Base-by-base conservation (phyloP, 129 eudicot species). In the Artemisia argyi region DNA sequence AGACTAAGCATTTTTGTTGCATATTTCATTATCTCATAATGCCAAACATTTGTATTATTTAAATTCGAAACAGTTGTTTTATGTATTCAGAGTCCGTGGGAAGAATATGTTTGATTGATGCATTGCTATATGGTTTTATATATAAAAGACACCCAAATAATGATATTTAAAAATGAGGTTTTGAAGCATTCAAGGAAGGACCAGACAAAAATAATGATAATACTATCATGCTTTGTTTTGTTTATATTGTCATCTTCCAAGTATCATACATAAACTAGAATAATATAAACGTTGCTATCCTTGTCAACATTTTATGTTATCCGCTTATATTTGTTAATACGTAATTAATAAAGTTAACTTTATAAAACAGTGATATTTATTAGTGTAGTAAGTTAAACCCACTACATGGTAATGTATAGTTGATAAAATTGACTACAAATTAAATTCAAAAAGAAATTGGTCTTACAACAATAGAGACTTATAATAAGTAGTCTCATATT, bases 111-210 rank as follows among this genome's bases (percentile, higher is more conserved):
- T 53, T 22, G 64, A 20, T 53, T 57, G 62, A 16, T 16, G 26
- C 20, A 53, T 54, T 69, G 15, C 46, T 12, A 51, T 51, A 20
- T 56, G 20, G 19, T 9, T 56, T 19, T 6, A 35, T 28, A 28
- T 28, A 28, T 20, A 20, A 28, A 28, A 28, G 30, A 28, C 30
- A 28, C 30, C 30, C 30, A 28, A 28, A 28, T 28, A 28, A 5
- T 35, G 42, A 5, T 35, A 35, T 35, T 28, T 28, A 35, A 35
- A 35, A 1, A 35, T 35, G 9, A 6, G 55, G 70, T 46, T 52
- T 46, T 65, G 70, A 65, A 65, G 70, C 55, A 9, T 65, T 65
- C 70, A 44, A 65, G 70, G 32, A 11, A 65, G 11, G 55, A 46
- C 70, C 20, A 19, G 11, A 19, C 47, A 11, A 39, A 39, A 6